These are phyloP conservation scores for Solanum clarkiae DNA, from an alignment of 257 asterid genomes.

Conservation along the genomic window DNA sequence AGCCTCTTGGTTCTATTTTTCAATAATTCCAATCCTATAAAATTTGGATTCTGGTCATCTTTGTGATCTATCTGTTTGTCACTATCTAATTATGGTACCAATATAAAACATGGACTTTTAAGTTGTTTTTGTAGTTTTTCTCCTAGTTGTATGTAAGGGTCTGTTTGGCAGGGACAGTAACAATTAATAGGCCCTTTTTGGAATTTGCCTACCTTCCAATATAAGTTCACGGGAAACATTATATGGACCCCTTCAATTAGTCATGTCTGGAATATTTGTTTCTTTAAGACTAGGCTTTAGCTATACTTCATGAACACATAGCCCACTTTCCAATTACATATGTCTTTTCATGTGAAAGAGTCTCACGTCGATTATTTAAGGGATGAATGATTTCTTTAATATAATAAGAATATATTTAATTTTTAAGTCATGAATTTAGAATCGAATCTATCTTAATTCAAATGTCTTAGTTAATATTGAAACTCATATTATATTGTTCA, in stretches of 20 bases:
- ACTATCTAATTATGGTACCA: not conserved
- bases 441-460: no score
- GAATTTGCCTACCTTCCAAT: conserved; percentile 30
- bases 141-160: conserved; percentile 10
- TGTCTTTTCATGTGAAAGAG: not conserved
- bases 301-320: not conserved
- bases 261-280: not conserved
- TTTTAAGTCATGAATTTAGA: no score
- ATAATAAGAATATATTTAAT: no score
- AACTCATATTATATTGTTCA: not conserved
- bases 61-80: not conserved
- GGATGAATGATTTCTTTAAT: not conserved
- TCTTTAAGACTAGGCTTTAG: not conserved
- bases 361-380: not conserved
- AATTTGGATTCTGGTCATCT: not conserved
- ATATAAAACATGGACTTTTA: conserved; percentile 1
- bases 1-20: no score
- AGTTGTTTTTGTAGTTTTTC: conserved; percentile 1
- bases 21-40: not conserved
- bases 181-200: conserved; percentile 11
- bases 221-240: conserved; percentile 42
- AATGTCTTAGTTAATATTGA: rapidly evolving
- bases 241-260: not conserved
- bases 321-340: not conserved
- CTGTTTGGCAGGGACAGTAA: conserved; percentile 8